Percentiles rank a stretch among this genome's conserved stretches.
Evolutionary conservation across 176 grass and related monocot species (phyloP).

Genomic region (Thalia dealbata): DNA sequence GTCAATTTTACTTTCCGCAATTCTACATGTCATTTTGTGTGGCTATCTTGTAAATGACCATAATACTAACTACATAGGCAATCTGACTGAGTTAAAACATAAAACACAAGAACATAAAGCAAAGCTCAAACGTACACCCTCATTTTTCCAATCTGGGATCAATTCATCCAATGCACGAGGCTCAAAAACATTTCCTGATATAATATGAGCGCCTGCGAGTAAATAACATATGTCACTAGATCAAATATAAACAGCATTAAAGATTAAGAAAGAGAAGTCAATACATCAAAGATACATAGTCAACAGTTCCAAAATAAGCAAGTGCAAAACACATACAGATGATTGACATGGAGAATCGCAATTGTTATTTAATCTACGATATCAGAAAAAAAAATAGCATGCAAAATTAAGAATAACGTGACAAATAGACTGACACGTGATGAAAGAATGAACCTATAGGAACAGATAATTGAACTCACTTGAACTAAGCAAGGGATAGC

Average conservation of each 20-base stretch:
- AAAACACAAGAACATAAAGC: constrained; percentile 8
- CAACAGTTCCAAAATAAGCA: background rate
- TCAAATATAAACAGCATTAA: background rate
- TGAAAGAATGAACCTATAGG: no score
- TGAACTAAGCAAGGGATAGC: no score
- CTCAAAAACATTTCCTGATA: constrained; percentile 95
- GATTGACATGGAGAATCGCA: background rate
- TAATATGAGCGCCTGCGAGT: constrained; percentile 59
- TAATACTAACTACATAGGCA: background rate
- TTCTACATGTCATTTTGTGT: background rate
- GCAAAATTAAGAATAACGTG: background rate
- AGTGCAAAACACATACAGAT: background rate
- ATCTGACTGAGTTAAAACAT: constrained; percentile 6
- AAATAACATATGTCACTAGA: background rate
- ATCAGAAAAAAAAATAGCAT: background rate
- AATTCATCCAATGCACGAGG: constrained; percentile 74
- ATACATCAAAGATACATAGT: background rate
- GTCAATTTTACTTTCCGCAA: no score
- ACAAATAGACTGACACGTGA: background rate
- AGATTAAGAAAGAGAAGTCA: background rate
- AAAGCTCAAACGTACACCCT: constrained; percentile 47
- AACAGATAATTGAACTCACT: no score
- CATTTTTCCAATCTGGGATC: constrained; percentile 69
- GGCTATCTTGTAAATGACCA: background rate
- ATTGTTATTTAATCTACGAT: background rate